These are phyloP conservation scores for Lindgomyces ingoldianus DNA, from an alignment of 495 filamentous ascomycete species.

Conservation along the genomic window DNA sequence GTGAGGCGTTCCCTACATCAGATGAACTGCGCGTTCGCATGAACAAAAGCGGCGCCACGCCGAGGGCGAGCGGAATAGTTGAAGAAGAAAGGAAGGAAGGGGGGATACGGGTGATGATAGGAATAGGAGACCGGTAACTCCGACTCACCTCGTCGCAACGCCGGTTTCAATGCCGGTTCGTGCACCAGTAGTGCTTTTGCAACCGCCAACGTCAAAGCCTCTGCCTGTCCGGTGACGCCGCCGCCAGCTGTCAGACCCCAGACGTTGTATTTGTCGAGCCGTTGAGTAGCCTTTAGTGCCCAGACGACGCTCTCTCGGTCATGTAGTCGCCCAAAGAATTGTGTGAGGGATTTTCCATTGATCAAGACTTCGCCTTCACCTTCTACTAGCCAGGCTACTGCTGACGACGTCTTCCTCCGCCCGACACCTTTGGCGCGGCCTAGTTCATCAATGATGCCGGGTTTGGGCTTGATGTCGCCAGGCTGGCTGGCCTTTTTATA, in stretches of 20 bases:
- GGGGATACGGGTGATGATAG: no score
- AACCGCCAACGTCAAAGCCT: constrained; percentile 90
- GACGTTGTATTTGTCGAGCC: constrained; percentile 95
- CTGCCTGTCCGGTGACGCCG: constrained; percentile 91
- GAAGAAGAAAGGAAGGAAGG: constrained; percentile 5
- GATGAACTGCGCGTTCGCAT: constrained; percentile 5
- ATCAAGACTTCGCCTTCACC: constrained; percentile 85
- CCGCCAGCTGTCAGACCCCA: constrained; percentile 83
- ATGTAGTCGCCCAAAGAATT: constrained; percentile 82
- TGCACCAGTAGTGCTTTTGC: constrained; percentile 85
- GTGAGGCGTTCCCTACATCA: background rate
- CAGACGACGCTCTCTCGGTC: constrained; percentile 94
- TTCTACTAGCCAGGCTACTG: constrained; percentile 83
- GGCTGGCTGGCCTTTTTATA: constrained; percentile 79
- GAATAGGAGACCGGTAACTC: background rate
- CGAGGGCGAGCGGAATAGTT: constrained; percentile 1
- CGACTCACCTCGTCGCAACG: constrained; percentile 81
- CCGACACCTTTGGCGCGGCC: constrained; percentile 78
- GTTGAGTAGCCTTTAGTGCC: constrained; percentile 78
- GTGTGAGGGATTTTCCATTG: constrained; percentile 79
- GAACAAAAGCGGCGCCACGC: background rate
- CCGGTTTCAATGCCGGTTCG: constrained; percentile 85
- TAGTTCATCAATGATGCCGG: constrained; percentile 63
- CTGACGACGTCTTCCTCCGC: constrained; percentile 79
- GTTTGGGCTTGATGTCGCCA: constrained; percentile 59